phyloP scores from a whole-genome alignment of 768 basidiomycete species.

The Tulasnella sp. region DNA sequence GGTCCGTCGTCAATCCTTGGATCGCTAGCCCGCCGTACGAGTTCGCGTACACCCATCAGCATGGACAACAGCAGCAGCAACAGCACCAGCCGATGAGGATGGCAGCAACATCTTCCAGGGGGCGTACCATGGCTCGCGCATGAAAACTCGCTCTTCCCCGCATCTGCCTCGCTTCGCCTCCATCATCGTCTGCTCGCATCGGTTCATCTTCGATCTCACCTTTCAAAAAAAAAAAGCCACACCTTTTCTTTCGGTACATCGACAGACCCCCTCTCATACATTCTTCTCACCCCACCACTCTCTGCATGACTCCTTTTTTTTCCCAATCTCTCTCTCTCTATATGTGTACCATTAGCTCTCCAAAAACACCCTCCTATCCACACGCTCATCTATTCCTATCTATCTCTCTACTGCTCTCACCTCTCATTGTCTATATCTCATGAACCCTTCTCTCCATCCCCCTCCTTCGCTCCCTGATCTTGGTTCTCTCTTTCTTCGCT shows the following conservation, averaged over 20 bases:
- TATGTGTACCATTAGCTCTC: not conserved
- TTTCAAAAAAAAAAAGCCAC: not conserved
- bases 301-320: not conserved
- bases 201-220: not conserved
- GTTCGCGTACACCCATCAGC: conserved; percentile 5
- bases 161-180: not conserved
- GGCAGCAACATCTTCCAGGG: not conserved
- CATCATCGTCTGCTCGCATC: not conserved
- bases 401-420: not conserved
- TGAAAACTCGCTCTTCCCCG: not conserved
- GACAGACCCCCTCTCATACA: not conserved
- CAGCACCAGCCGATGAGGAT: not conserved
- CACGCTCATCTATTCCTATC: conserved; percentile 1
- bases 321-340: not conserved
- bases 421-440: no score
- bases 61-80: not conserved
- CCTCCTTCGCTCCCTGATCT: not conserved
- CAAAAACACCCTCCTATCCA: not conserved
- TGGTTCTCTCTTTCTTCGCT: not conserved
- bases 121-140: conserved; percentile 8
- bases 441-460: no score
- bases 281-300: not conserved
- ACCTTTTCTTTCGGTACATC: not conserved
- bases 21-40: conserved; percentile 12
- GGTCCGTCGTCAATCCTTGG: not conserved